A percentile compares a stretch with the other conserved stretches of the same genome.
Conservation (phyloP, 2,329 filamentous ascomycete species). For the Fusarium longipes region DNA sequence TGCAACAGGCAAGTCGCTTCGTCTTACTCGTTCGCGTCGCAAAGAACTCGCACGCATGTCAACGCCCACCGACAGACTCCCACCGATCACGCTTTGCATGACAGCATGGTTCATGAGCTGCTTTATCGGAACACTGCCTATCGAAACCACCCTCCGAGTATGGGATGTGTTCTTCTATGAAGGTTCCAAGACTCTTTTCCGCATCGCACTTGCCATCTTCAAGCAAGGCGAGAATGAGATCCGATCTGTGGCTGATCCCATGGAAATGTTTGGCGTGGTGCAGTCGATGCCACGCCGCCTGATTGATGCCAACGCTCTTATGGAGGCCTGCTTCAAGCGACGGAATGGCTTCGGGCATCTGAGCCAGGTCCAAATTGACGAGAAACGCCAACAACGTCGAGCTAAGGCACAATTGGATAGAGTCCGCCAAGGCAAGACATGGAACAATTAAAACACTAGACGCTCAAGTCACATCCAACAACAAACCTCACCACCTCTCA, state of each 20-base stretch:
- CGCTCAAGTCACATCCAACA: not conserved
- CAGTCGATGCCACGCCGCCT: conserved; percentile 85
- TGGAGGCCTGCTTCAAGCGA: conserved; percentile 85
- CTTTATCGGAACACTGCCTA: conserved; percentile 91
- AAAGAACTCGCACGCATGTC: conserved; percentile 55
- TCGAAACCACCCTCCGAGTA: conserved; percentile 89
- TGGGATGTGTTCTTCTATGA: conserved; percentile 98
- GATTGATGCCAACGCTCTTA: conserved; percentile 82
- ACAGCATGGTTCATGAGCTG: conserved; percentile 99
- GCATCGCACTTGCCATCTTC: conserved; percentile 90
- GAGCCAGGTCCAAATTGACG: conserved; percentile 84
- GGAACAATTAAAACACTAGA: conserved; percentile 41
- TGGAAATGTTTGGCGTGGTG: conserved; percentile 96
- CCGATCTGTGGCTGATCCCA: conserved; percentile 81
- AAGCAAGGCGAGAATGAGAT: conserved; percentile 88
- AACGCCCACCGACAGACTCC: conserved; percentile 67
- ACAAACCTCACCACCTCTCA: conserved; percentile 2
- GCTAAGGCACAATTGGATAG: conserved; percentile 61
- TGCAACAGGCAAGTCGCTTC: conserved; percentile 51
- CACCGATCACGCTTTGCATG: conserved; percentile 90
- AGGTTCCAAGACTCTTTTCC: conserved; percentile 92
- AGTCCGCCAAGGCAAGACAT: conserved; percentile 46
- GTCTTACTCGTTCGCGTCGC: conserved; percentile 53
- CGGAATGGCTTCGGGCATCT: conserved; percentile 84
- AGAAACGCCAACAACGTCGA: conserved; percentile 75